Conservation (phyloP, 2,329 filamentous ascomycete genomes). For the Phialocephala sp. region DNA sequence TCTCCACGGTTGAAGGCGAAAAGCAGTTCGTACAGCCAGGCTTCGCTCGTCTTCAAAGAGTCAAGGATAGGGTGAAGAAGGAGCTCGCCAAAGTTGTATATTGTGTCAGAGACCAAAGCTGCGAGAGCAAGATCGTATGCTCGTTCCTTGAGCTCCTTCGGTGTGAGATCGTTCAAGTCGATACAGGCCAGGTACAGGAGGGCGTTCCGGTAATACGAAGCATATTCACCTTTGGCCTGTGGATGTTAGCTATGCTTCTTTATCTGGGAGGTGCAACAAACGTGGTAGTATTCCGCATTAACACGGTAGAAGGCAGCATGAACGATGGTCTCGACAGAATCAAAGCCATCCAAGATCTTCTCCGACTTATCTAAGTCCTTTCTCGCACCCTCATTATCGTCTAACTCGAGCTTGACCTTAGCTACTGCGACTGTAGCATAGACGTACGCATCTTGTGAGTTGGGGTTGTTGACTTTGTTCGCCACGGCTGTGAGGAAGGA, state of each 20-base stretch:
- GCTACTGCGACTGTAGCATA: slow-evolving; percentile 92
- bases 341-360: slow-evolving; percentile 86
- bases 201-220: slow-evolving; percentile 95
- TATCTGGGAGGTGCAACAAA: slow-evolving; percentile 46
- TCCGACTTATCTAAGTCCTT: slow-evolving; percentile 88
- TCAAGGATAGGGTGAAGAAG: slow-evolving; percentile 95
- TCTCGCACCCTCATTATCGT: slow-evolving; percentile 80
- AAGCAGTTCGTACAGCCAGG: slow-evolving; percentile 93
- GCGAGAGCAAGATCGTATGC: slow-evolving; percentile 94
- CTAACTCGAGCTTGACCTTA: slow-evolving; percentile 80
- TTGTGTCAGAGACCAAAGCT: slow-evolving; percentile 89
- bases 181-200: slow-evolving; percentile 98
- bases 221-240: slow-evolving; percentile 84
- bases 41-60: slow-evolving; percentile 76
- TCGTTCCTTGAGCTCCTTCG: slow-evolving; percentile 77
- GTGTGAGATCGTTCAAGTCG: slow-evolving; percentile 75
- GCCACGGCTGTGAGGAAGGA: slow-evolving; percentile 83
- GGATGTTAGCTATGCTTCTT: slow-evolving; percentile 29
- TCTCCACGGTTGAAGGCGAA: slow-evolving; percentile 98
- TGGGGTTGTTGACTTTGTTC: slow-evolving; percentile 87
- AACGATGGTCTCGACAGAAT: slow-evolving; percentile 93
- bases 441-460: slow-evolving; percentile 93
- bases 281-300: slow-evolving; percentile 92
- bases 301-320: slow-evolving; percentile 96
- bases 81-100: slow-evolving; percentile 99